Conservation (phyloP, 768 basidiomycete species). For the Lactarius quietus region DNA sequence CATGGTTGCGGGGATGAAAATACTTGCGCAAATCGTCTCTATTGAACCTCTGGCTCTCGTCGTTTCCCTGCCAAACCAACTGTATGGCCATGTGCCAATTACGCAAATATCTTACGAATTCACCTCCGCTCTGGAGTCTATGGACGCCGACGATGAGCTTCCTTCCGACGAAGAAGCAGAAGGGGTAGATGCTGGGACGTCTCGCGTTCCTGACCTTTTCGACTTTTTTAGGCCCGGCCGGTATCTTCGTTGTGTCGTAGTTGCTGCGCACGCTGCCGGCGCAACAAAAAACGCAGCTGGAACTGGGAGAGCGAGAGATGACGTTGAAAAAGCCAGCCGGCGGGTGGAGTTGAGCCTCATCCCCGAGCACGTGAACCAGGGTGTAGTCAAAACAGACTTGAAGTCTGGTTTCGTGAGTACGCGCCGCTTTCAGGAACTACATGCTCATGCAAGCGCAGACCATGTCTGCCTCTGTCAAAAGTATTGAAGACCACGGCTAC, state of each 20-base stretch:
- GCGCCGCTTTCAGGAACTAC: constrained; percentile 8
- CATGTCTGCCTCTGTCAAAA: constrained; percentile 71
- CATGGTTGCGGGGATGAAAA: constrained; percentile 75
- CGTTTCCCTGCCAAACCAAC: constrained; percentile 92
- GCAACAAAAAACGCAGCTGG: constrained; percentile 50
- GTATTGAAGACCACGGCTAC: constrained; percentile 94
- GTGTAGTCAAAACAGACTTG: constrained; percentile 74
- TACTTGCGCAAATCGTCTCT: constrained; percentile 82
- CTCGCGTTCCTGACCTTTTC: constrained; percentile 58
- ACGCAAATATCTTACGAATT: constrained; percentile 84
- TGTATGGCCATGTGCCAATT: constrained; percentile 90
- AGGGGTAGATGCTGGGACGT: constrained; percentile 32
- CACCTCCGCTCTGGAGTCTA: constrained; percentile 64
- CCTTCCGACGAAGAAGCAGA: constrained; percentile 50
- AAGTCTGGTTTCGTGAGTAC: constrained; percentile 67
- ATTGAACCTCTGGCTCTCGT: constrained; percentile 87
- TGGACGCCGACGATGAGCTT: constrained; percentile 46
- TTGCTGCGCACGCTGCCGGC: constrained; percentile 64
- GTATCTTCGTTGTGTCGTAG: constrained; percentile 77
- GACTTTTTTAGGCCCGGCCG: constrained; percentile 83
- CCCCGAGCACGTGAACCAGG: constrained; percentile 82
- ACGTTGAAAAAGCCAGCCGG: constrained; percentile 61
- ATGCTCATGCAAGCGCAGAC: constrained; percentile 43
- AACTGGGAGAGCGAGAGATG: constrained; percentile 62
- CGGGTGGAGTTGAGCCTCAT: constrained; percentile 82